These are phyloP conservation scores for Colletotrichum lupini DNA, from an alignment of 2,329 filamentous ascomycete species.

Conservation along the genomic window DNA sequence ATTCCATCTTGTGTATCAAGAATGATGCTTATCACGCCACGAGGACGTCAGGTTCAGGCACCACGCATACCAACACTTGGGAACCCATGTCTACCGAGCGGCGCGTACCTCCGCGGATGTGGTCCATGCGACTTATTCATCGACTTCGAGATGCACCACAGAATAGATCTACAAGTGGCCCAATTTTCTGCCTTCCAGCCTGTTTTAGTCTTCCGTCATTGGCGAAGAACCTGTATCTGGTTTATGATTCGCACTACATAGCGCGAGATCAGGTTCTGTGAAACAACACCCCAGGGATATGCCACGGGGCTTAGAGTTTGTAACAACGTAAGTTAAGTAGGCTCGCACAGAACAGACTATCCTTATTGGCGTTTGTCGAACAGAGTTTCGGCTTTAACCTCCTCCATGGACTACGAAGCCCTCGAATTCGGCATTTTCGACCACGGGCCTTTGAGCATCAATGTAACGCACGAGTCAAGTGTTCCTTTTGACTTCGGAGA, in stretches of 20 bases:
- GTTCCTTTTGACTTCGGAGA: not conserved
- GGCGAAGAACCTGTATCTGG: not conserved
- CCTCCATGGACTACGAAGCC: not conserved
- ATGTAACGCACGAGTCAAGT: conserved; percentile 8
- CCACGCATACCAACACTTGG: not conserved
- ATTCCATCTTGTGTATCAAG: not conserved
- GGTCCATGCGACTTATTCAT: not conserved
- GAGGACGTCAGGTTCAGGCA: not conserved
- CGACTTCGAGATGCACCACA: not conserved
- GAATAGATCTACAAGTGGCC: not conserved
- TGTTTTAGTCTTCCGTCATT: not conserved
- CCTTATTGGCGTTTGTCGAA: not conserved
- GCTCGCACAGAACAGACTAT: not conserved
- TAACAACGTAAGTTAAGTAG: not conserved
- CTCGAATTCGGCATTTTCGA: not conserved
- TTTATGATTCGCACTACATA: not conserved
- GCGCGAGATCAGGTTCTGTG: not conserved
- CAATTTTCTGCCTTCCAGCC: not conserved
- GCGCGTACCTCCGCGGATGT: not conserved
- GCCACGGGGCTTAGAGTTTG: conserved; percentile 2
- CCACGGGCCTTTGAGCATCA: not conserved
- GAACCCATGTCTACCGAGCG: not conserved
- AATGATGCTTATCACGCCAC: not conserved
- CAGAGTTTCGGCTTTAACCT: conserved; percentile 8
- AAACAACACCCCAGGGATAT: not conserved